Evolutionary conservation across 2,329 filamentous ascomycete species (phyloP).

Genomic region (Fusarium sterilihyphosum): DNA sequence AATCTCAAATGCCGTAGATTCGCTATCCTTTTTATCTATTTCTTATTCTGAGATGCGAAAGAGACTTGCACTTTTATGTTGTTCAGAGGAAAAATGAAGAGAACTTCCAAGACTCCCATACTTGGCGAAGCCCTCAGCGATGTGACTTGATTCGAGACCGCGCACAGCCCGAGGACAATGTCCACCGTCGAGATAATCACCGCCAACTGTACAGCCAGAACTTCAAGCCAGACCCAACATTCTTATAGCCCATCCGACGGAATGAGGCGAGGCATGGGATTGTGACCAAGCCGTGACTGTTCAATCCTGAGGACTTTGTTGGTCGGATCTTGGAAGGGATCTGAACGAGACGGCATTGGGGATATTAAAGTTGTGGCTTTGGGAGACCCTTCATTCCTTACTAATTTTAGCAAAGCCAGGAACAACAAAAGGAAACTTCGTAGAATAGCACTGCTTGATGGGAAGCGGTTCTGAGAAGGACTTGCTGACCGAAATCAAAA

Average conservation of each 20-base stretch:
- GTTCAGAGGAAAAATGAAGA: accelerated
- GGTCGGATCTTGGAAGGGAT: background rate
- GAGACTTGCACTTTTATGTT: no score
- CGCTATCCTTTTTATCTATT: no score
- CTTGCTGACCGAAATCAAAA: accelerated
- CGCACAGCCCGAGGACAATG: background rate
- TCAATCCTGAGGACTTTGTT: background rate
- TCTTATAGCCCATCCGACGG: background rate
- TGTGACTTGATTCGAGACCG: background rate
- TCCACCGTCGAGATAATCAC: background rate
- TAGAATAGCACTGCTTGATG: background rate
- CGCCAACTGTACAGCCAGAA: background rate
- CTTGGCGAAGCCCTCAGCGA: no score
- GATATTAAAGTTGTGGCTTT: accelerated
- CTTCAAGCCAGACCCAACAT: accelerated
- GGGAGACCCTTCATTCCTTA: accelerated
- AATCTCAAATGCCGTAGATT: no score
- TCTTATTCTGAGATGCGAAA: accelerated
- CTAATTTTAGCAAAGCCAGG: accelerated
- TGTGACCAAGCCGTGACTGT: background rate
- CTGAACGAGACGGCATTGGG: background rate
- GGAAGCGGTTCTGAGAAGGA: background rate
- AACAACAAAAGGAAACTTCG: accelerated
- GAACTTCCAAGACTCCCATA: no score
- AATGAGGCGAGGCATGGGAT: background rate